Conservation (phyloP, 331 rosid species). For the Quercus phellos region DNA sequence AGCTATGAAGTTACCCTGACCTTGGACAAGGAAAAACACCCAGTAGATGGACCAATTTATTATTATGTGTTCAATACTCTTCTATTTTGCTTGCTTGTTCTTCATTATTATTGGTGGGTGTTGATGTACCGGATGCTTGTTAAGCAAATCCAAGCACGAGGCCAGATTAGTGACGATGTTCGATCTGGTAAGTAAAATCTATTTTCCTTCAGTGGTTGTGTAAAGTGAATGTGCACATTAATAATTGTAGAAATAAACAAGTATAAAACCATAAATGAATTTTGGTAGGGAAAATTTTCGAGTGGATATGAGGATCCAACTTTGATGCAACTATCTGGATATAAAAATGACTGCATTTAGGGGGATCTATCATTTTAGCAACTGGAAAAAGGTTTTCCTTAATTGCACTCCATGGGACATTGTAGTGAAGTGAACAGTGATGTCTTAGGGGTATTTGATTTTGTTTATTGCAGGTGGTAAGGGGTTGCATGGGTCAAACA, state of each 20-base stretch:
- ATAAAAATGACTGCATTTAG: neutral
- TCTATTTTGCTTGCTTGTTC: slow-evolving; percentile 64
- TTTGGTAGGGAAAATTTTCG: neutral
- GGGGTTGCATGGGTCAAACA: neutral
- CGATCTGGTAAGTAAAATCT: slow-evolving; percentile 75
- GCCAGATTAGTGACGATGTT: slow-evolving; percentile 81
- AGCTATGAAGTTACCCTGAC: slow-evolving; percentile 69
- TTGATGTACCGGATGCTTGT: slow-evolving; percentile 88
- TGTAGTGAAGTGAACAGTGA: neutral
- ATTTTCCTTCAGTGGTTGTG: slow-evolving; percentile 9
- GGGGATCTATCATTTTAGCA: neutral
- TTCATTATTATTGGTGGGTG: slow-evolving; percentile 94
- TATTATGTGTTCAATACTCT: slow-evolving; percentile 84
- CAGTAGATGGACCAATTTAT: slow-evolving; percentile 60
- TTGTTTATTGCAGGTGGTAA: neutral
- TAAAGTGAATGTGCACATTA: neutral
- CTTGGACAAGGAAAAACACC: slow-evolving; percentile 58
- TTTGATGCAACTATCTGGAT: neutral
- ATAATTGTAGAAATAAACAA: neutral
- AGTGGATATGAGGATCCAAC: neutral
- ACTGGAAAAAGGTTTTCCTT: neutral
- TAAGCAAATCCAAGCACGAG: slow-evolving; percentile 78
- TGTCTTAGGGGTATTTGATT: neutral
- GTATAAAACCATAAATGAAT: neutral
- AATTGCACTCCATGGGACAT: neutral